phyloP scores from a whole-genome alignment of 2,329 filamentous ascomycete genomes.

The Aquanectria penicillioides region DNA sequence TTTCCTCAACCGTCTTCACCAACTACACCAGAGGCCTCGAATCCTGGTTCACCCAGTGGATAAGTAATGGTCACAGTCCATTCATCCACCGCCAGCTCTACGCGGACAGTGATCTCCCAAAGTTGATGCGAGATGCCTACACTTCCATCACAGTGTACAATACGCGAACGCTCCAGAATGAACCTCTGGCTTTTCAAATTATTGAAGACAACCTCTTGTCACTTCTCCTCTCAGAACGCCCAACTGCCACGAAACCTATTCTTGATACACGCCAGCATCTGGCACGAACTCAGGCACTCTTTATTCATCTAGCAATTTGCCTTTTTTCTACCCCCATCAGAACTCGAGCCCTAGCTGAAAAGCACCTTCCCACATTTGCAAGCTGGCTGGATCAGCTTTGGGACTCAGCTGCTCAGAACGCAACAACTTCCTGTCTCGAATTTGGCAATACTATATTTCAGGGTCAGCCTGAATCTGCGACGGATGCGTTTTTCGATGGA shows the following conservation, averaged over 20 bases:
- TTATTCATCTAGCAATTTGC: constrained; percentile 10
- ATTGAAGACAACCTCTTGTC: background rate
- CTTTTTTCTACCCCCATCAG: constrained; percentile 14
- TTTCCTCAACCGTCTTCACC: constrained; percentile 4
- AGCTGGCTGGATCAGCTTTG: constrained; percentile 14
- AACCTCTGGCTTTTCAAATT: background rate
- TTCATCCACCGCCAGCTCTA: constrained; percentile 24
- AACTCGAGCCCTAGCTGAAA: constrained; percentile 17
- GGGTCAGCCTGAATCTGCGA: background rate
- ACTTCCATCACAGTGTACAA: constrained; percentile 4
- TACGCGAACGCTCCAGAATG: background rate
- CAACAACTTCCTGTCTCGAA: background rate
- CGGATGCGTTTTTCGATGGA: constrained; percentile 15
- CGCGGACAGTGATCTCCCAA: constrained; percentile 15
- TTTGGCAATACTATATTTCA: too few species aligned
- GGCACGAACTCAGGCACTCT: constrained; percentile 9
- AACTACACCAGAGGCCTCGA: background rate
- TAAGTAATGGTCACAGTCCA: constrained; percentile 4
- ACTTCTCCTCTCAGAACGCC: background rate
- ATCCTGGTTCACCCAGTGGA: constrained; percentile 18
- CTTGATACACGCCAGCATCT: constrained; percentile 5
- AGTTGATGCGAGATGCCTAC: constrained; percentile 13
- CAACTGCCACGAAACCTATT: background rate
- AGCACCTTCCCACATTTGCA: constrained; percentile 5
- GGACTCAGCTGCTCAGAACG: constrained; percentile 1